phyloP scores from a whole-genome alignment of 805 yeast genomes.

The Metschnikowia aberdeeniae region DNA sequence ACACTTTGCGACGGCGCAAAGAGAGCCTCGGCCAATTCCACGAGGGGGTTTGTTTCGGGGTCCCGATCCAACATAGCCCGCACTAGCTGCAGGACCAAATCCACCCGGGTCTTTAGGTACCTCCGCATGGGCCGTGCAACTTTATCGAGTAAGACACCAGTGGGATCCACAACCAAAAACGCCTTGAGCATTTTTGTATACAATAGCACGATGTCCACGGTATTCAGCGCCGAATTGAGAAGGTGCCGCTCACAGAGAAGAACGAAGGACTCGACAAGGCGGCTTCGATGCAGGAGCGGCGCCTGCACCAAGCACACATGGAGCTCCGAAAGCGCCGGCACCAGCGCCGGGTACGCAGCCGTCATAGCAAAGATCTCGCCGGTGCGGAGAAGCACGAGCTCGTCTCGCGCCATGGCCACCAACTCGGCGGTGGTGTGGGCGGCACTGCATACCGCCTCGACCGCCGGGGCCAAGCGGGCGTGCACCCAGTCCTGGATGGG shows the following conservation, averaged over 20 bases:
- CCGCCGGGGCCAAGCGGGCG: conserved; percentile 35
- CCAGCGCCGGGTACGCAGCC: conserved; percentile 47
- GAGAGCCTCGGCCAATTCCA: conserved; percentile 55
- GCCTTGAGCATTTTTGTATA: conserved; percentile 71
- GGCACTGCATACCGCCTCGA: conserved; percentile 13
- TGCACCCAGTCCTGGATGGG: conserved; percentile 36
- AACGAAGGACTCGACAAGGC: conserved; percentile 49
- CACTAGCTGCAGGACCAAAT: conserved; percentile 66
- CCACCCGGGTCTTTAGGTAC: conserved; percentile 68
- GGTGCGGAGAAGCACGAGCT: conserved; percentile 46
- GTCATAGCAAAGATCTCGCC: conserved; percentile 60
- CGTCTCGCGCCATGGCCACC: conserved; percentile 35
- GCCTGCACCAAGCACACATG: conserved; percentile 40
- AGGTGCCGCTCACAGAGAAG: conserved; percentile 41
- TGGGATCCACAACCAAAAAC: conserved; percentile 75
- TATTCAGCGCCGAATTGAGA: conserved; percentile 78
- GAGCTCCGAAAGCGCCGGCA: conserved; percentile 54
- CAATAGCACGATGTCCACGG: conserved; percentile 62
- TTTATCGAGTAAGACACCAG: conserved; percentile 76
- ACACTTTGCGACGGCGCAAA: conserved; percentile 18
- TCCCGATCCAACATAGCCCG: conserved; percentile 57
- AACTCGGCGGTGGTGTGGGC: conserved; percentile 20
- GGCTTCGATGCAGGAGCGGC: conserved; percentile 41
- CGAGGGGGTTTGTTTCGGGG: conserved; percentile 39
- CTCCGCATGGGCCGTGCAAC: conserved; percentile 73